These are phyloP conservation scores for Colletotrichum kahawae DNA, from an alignment of 2,329 filamentous ascomycete species.

Conservation along the genomic window DNA sequence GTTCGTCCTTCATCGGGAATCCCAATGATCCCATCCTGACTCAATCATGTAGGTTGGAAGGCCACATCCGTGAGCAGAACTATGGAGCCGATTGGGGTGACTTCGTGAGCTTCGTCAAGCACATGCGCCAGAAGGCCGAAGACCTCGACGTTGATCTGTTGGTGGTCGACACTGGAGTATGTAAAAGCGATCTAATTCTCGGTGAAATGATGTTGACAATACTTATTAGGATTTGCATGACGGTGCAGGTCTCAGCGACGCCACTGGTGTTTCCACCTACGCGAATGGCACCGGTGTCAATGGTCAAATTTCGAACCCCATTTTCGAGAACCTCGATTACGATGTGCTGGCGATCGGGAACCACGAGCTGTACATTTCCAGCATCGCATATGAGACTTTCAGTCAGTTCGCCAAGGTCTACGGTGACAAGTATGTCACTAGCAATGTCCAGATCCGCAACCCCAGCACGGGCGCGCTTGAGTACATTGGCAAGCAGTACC, in stretches of 20 bases:
- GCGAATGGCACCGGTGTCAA: constrained; percentile 42
- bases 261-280: constrained; percentile 43
- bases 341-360: constrained; percentile 55
- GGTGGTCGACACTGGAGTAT: constrained; percentile 61
- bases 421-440: constrained; percentile 50
- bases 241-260: constrained; percentile 66
- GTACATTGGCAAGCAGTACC: constrained; percentile 47
- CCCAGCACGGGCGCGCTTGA: constrained; percentile 41
- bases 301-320: constrained; percentile 55
- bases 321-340: constrained; percentile 47
- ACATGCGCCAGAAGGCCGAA: constrained; percentile 63
- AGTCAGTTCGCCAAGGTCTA: constrained; percentile 62
- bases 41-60: constrained; percentile 51
- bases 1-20: background rate
- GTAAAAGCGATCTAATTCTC: background rate
- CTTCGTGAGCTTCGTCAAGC: constrained; percentile 63
- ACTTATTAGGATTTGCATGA: constrained; percentile 67
- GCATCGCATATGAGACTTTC: constrained; percentile 67
- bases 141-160: constrained; percentile 64
- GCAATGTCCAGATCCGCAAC: constrained; percentile 49
- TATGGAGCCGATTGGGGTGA: constrained; percentile 73
- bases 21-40: background rate
- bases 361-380: constrained; percentile 68
- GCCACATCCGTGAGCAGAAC: constrained; percentile 65
- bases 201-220: constrained; percentile 29